Conservation (phyloP, 768 basidiomycete species). For the Favolaschia claudopus region DNA sequence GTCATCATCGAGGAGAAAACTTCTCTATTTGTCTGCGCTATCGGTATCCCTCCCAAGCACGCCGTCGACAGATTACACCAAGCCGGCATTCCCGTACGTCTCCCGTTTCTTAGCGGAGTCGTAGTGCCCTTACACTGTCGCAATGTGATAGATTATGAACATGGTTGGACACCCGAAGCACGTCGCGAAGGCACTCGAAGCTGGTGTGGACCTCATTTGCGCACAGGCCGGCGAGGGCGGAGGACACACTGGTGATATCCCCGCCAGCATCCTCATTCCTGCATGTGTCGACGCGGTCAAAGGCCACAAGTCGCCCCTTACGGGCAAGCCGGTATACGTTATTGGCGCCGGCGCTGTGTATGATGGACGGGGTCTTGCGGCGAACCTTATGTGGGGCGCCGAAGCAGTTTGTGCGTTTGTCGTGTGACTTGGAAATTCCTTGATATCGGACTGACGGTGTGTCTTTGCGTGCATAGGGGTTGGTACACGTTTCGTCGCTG, state of each 20-base stretch:
- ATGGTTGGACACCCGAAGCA: slow-evolving; percentile 98
- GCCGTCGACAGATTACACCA: slow-evolving; percentile 85
- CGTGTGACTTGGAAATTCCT: too few species aligned
- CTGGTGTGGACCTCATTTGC: slow-evolving; percentile 92
- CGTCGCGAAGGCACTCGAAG: slow-evolving; percentile 79
- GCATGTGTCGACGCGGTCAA: slow-evolving; percentile 88
- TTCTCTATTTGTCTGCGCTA: slow-evolving; percentile 88
- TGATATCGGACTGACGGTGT: too few species aligned
- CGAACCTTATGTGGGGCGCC: slow-evolving; percentile 90
- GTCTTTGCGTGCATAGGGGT: slow-evolving; percentile 67
- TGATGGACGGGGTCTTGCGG: slow-evolving; percentile 87
- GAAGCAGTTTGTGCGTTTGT: slow-evolving; percentile 86
- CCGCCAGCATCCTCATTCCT: slow-evolving; percentile 88
- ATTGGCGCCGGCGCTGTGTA: slow-evolving; percentile 92
- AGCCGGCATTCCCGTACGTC: slow-evolving; percentile 74
- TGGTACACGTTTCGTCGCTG: slow-evolving; percentile 88
- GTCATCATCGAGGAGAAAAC: slow-evolving; percentile 95
- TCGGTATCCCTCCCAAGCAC: slow-evolving; percentile 85
- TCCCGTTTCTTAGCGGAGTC: too few species aligned
- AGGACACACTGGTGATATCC: slow-evolving; percentile 85
- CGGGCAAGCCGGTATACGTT: slow-evolving; percentile 84
- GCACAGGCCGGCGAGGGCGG: slow-evolving; percentile 95
- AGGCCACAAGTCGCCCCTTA: slow-evolving; percentile 79
- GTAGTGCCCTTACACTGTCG: too few species aligned
- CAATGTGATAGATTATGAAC: slow-evolving; percentile 40